Evolutionary conservation across 768 basidiomycete genomes (phyloP).

Genomic region (Kondoa subrosea): DNA sequence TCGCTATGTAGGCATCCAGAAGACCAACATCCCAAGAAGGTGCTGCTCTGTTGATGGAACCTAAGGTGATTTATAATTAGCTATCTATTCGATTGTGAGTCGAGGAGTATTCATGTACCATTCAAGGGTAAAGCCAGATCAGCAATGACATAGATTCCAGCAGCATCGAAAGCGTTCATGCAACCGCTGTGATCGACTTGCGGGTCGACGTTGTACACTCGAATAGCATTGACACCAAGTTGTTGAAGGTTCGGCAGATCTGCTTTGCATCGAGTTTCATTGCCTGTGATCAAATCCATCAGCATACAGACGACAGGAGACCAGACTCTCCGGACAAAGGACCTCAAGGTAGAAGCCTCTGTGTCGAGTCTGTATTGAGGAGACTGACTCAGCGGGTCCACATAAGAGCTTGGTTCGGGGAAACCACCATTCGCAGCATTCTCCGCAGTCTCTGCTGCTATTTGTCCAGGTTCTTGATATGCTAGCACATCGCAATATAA

Average conservation of each 20-base stretch:
- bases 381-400: conserved; percentile 1
- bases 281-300: too few relatives aligned
- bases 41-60: background rate
- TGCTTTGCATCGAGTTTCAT: background rate
- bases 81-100: background rate
- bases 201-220: conserved; percentile 7
- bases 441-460: background rate
- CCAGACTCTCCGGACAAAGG: too few relatives aligned
- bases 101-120: background rate
- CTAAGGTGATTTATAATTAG: background rate
- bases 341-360: too few relatives aligned
- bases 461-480: conserved; percentile 3
- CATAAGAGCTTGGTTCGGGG: background rate
- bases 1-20: background rate
- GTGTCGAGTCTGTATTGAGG: too few relatives aligned
- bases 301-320: too few relatives aligned
- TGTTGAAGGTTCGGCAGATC: background rate
- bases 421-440: background rate
- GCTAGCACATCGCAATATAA: too few relatives aligned
- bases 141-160: conserved; percentile 7
- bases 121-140: conserved; percentile 2
- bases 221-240: conserved; percentile 4
- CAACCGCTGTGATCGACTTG: conserved; percentile 5
- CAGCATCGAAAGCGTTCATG: conserved; percentile 3
- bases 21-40: background rate